Percentiles rank a stretch among this genome's conserved stretches.
Conservation (phyloP, 192 early-diverging fungal genomes). For the Lunasporangiospora selenospora region DNA sequence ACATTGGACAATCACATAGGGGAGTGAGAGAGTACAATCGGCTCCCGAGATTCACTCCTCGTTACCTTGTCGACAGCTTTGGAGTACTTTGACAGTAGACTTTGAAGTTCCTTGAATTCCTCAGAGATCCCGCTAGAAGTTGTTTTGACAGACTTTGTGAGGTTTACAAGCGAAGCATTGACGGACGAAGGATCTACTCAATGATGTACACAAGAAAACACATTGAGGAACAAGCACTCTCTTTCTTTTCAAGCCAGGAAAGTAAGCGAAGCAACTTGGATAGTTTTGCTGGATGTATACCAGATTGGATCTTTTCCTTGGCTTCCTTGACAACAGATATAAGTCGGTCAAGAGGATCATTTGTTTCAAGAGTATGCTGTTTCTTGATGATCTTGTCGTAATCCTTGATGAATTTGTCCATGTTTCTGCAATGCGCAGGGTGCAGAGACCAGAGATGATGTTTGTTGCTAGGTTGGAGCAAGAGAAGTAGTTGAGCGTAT, state of each 20-base stretch:
- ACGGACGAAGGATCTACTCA: conserved; percentile 26
- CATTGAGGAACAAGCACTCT: background rate
- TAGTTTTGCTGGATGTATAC: conserved; percentile 5
- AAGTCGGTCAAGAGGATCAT: conserved; percentile 53
- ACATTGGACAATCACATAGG: no score
- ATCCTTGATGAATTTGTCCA: conserved; percentile 72
- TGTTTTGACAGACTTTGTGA: conserved; percentile 34
- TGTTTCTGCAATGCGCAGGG: conserved; percentile 10
- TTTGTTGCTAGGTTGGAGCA: background rate
- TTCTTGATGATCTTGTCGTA: conserved; percentile 72
- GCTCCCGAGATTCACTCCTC: no score
- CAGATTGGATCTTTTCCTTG: conserved; percentile 47
- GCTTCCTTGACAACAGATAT: conserved; percentile 50
- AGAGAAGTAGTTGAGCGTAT: no score
- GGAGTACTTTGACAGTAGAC: conserved; percentile 66
- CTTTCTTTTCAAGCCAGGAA: background rate
- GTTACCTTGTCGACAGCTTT: conserved; percentile 79
- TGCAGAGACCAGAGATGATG: background rate
- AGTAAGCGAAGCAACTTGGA: background rate
- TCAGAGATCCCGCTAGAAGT: conserved; percentile 47
- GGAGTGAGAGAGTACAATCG: no score
- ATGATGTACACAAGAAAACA: conserved; percentile 1
- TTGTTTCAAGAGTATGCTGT: conserved; percentile 57
- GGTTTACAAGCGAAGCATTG: conserved; percentile 5
- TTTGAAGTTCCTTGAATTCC: conserved; percentile 71